A percentile compares a stretch with the other conserved stretches of the same genome.
phyloP scores from a whole-genome alignment of 495 filamentous ascomycete genomes.

The Podospora pseudopauciseta region DNA sequence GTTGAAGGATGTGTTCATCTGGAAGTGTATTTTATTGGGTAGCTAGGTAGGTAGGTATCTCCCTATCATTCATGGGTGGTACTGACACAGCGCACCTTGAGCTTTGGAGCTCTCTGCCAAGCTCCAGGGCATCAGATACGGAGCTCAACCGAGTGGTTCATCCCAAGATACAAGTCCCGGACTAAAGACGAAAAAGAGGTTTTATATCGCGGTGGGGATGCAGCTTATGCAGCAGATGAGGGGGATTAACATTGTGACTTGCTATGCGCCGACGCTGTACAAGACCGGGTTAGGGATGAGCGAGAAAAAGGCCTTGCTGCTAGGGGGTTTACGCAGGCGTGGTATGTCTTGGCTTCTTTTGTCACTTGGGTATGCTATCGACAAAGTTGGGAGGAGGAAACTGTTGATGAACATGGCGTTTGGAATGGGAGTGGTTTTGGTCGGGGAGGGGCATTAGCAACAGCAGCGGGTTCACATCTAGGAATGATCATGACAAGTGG shows the following conservation, averaged over 20 bases:
- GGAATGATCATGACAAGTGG: slow-evolving; percentile 37
- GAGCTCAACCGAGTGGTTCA: no score
- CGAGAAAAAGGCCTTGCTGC: slow-evolving; percentile 48
- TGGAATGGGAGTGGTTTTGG: slow-evolving; percentile 42
- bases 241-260: slow-evolving; percentile 54
- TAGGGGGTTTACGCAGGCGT: slow-evolving; percentile 45
- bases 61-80: no score
- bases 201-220: slow-evolving; percentile 46
- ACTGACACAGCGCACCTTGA: no score
- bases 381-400: slow-evolving; percentile 49
- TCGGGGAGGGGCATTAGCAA: slow-evolving; percentile 37
- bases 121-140: no score
- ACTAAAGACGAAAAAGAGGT: slow-evolving; percentile 34
- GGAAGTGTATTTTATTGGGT: no score
- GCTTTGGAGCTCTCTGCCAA: no score
- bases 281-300: slow-evolving; percentile 50
- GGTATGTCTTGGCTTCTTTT: slow-evolving; percentile 39
- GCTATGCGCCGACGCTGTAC: slow-evolving; percentile 54
- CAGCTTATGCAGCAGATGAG: slow-evolving; percentile 50
- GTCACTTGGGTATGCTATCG: slow-evolving; percentile 47
- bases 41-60: no score
- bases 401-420: slow-evolving; percentile 48
- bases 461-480: slow-evolving; percentile 31
- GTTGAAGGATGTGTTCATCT: no score
- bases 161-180: no score